phyloP scores from a whole-genome alignment of 805 yeast species.

The Zygosaccharomyces bailii region DNA sequence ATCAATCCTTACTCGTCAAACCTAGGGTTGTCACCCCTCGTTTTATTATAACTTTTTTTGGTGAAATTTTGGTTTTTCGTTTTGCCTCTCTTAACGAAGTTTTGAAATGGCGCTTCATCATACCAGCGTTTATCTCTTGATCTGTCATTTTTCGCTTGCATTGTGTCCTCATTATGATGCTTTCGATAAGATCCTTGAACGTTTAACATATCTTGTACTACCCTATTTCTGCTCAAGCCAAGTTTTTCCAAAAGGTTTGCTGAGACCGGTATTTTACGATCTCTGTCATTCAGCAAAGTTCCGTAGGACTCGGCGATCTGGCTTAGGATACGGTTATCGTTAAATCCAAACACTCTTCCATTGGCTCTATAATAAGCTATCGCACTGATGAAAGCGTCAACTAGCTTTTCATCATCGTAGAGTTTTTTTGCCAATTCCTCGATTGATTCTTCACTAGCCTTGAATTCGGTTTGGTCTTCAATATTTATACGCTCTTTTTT shows the following conservation, averaged over 20 bases:
- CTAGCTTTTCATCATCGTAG: constrained; percentile 28
- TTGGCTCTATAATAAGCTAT: constrained; percentile 39
- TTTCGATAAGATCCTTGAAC: constrained; percentile 8
- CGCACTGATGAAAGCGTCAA: constrained; percentile 35
- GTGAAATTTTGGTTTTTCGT: constrained; percentile 9
- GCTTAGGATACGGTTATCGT: constrained; percentile 22
- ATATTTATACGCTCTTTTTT: constrained; percentile 54
- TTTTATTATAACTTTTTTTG: constrained; percentile 11
- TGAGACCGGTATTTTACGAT: constrained; percentile 22
- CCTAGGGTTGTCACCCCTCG: constrained; percentile 15
- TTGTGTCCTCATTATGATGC: not conserved
- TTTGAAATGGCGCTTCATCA: constrained; percentile 6
- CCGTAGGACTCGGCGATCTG: constrained; percentile 29
- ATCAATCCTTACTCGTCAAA: constrained; percentile 8
- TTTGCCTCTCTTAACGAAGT: constrained; percentile 2
- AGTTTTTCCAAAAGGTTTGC: constrained; percentile 21
- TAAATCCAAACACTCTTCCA: constrained; percentile 34
- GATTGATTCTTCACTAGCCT: constrained; percentile 34
- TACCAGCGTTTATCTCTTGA: constrained; percentile 5
- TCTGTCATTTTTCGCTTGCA: not conserved
- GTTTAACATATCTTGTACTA: constrained; percentile 26
- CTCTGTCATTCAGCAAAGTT: constrained; percentile 23
- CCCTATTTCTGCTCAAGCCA: constrained; percentile 25
- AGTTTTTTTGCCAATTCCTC: constrained; percentile 28
- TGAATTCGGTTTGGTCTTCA: constrained; percentile 41